A percentile compares a stretch with the other conserved stretches of the same genome.
Evolutionary conservation across 2,329 filamentous ascomycete genomes (phyloP).

Genomic region (Colletotrichum sp.): DNA sequence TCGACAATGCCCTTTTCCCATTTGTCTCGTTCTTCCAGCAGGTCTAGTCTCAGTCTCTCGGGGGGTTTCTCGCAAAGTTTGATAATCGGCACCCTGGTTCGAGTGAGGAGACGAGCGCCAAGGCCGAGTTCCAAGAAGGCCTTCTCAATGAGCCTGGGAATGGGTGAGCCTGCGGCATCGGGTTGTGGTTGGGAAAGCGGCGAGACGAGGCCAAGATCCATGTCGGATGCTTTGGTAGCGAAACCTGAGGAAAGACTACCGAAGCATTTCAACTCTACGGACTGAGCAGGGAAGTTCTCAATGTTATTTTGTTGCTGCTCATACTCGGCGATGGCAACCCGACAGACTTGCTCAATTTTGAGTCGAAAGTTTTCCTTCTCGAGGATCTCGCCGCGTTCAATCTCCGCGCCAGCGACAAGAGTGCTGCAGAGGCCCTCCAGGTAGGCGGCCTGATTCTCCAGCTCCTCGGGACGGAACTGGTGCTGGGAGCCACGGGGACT

Average conservation of each 20-base stretch:
- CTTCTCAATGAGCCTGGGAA: slow-evolving; percentile 79
- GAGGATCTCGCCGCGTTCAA: slow-evolving; percentile 65
- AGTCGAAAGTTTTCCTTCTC: slow-evolving; percentile 75
- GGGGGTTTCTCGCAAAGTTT: slow-evolving; percentile 80
- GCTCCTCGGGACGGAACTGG: slow-evolving; percentile 43
- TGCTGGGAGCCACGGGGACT: slow-evolving; percentile 32
- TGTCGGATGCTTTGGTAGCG: slow-evolving; percentile 85
- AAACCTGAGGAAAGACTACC: slow-evolving; percentile 86
- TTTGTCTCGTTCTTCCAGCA: slow-evolving; percentile 69
- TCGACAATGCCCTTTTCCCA: slow-evolving; percentile 67
- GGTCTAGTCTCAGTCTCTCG: slow-evolving; percentile 60
- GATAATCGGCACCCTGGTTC: slow-evolving; percentile 85
- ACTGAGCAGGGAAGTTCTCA: slow-evolving; percentile 53
- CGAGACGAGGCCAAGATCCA: slow-evolving; percentile 84
- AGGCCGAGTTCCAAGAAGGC: slow-evolving; percentile 73
- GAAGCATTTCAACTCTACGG: slow-evolving; percentile 77
- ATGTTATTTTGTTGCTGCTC: slow-evolving; percentile 48
- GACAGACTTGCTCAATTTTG: slow-evolving; percentile 69
- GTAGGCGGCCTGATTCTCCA: slow-evolving; percentile 51
- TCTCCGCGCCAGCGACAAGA: slow-evolving; percentile 62
- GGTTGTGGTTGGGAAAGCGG: slow-evolving; percentile 60
- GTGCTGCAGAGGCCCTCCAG: slow-evolving; percentile 57
- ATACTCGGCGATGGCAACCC: slow-evolving; percentile 58
- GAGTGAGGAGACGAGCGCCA: slow-evolving; percentile 77
- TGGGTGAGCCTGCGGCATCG: slow-evolving; percentile 60